phyloP scores from a whole-genome alignment of 2,329 filamentous ascomycete genomes.

The Botrytis paeoniae region DNA sequence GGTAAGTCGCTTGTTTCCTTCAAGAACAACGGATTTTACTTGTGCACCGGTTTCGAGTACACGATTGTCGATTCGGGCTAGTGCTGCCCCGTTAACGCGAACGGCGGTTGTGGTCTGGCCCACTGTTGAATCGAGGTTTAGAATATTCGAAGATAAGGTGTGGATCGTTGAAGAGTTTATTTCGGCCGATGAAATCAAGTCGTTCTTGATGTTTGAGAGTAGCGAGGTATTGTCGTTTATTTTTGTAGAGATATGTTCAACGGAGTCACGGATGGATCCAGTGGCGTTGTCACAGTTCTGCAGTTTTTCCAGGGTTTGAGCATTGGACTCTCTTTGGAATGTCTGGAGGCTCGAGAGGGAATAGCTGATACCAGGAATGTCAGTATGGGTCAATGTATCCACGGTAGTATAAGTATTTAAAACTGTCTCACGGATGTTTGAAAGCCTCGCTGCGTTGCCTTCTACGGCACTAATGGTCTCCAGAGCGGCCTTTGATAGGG shows the following conservation, averaged over 20 bases:
- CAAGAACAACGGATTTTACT: conserved; percentile 25
- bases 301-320: conserved; percentile 20
- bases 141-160: conserved; percentile 19
- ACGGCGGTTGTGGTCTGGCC: conserved; percentile 25
- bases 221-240: conserved; percentile 14
- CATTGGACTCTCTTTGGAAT: conserved; percentile 20
- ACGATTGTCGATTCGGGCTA: conserved; percentile 28
- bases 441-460: conserved; percentile 20
- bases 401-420: conserved; percentile 21
- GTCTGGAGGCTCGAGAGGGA: conserved; percentile 18
- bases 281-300: conserved; percentile 12
- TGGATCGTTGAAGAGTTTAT: conserved; percentile 18
- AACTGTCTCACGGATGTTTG: conserved; percentile 22
- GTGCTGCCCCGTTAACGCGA: conserved; percentile 27
- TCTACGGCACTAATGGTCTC: conserved; percentile 20
- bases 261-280: conserved; percentile 22
- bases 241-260: conserved; percentile 21
- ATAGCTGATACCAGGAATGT: conserved; percentile 23
- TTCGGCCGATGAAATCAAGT: conserved; percentile 16
- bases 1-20: conserved; percentile 21
- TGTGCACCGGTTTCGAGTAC: conserved; percentile 29
- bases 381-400: conserved; percentile 20
- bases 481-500: conserved; percentile 18
- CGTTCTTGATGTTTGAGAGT: conserved; percentile 17
- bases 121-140: conserved; percentile 16